A percentile compares a stretch with the other conserved stretches of the same genome.
Evolutionary conservation across 371 early-diverging fungal species (phyloP).

Genomic region (Syncephalastrum sp.): DNA sequence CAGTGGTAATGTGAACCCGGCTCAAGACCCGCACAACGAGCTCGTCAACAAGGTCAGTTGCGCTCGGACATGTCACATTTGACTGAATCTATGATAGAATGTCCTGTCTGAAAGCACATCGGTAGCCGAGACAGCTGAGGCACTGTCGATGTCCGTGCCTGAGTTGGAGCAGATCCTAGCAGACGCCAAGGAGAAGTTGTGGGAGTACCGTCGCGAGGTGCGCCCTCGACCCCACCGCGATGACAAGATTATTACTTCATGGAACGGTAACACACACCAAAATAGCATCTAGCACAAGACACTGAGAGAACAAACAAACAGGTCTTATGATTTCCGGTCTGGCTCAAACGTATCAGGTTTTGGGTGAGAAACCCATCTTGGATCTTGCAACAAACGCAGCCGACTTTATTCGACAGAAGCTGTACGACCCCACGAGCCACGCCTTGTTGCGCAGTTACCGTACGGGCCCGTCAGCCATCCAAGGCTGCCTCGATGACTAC

Average conservation of each 20-base stretch:
- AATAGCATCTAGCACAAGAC: neutral
- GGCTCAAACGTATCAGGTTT: conserved; percentile 44
- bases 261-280: conserved; percentile 39
- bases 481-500: conserved; percentile 66
- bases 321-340: conserved; percentile 60
- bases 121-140: conserved; percentile 7
- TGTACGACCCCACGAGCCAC: conserved; percentile 37
- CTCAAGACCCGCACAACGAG: conserved; percentile 63
- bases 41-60: conserved; percentile 47
- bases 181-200: conserved; percentile 34
- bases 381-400: conserved; percentile 49
- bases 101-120: conserved; percentile 12
- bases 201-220: conserved; percentile 36
- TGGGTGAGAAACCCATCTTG: conserved; percentile 31
- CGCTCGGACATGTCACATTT: neutral
- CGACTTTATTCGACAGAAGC: conserved; percentile 42
- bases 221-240: conserved; percentile 66
- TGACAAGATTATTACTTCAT: conserved; percentile 56
- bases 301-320: neutral
- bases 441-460: conserved; percentile 48
- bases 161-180: conserved; percentile 3
- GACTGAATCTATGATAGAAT: conserved; percentile 2
- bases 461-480: conserved; percentile 47
- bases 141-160: conserved; percentile 3
- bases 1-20: conserved; percentile 58